Percentiles rank a stretch among this genome's conserved stretches.
These are phyloP conservation scores for Phytopythium helicoides DNA, from an alignment of 352 stramenopile species.

Conservation along the genomic window DNA sequence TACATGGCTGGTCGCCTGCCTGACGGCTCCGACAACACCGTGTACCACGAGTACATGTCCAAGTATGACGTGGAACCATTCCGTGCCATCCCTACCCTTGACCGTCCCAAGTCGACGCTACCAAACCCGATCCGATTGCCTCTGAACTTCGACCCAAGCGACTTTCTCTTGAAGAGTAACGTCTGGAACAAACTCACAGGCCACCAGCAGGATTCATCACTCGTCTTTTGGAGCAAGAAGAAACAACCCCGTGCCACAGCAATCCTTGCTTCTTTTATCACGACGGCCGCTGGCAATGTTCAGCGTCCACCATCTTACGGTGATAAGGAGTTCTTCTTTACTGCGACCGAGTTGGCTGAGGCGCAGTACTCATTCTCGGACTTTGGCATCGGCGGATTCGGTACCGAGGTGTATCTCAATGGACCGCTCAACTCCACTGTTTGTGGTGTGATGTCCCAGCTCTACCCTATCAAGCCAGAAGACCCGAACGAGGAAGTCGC, in stretches of 20 bases:
- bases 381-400: conserved; percentile 36
- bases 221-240: conserved; percentile 57
- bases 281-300: conserved; percentile 17
- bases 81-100: conserved; percentile 23
- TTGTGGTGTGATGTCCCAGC: conserved; percentile 43
- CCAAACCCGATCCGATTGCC: conserved; percentile 9
- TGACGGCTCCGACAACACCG: conserved; percentile 18
- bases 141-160: conserved; percentile 31
- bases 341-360: conserved; percentile 53
- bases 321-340: conserved; percentile 57
- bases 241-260: conserved; percentile 44
- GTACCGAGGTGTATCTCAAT: conserved; percentile 20
- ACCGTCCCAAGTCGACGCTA: conserved; percentile 16
- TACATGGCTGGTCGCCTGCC: conserved; percentile 24
- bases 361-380: conserved; percentile 48
- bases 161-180: conserved; percentile 39
- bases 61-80: conserved; percentile 39
- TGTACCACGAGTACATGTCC: conserved; percentile 35
- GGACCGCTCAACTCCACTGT: conserved; percentile 24
- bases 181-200: conserved; percentile 47
- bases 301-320: conserved; percentile 34
- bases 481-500: conserved; percentile 12
- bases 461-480: conserved; percentile 21
- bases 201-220: conserved; percentile 50
- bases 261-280: conserved; percentile 42